Conservation (phyloP, 2,329 filamentous ascomycete genomes). For the Cladosporium cucumerinum region DNA sequence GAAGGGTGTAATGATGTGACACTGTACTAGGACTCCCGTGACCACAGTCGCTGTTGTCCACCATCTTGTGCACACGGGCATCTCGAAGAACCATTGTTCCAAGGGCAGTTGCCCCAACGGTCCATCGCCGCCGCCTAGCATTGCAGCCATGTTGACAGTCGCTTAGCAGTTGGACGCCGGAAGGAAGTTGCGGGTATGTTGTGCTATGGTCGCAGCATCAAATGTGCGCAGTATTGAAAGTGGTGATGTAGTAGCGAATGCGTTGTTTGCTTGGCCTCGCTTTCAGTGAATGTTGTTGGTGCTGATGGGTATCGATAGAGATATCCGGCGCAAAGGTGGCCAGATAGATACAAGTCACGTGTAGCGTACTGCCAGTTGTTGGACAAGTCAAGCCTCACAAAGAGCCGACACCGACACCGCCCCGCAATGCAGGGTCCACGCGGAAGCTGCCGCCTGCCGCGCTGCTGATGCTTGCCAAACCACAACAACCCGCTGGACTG, state of each 20-base stretch:
- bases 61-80: conserved; percentile 92
- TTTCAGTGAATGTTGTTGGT: not conserved
- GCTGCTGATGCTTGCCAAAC: not conserved
- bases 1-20: conserved; percentile 85
- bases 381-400: not conserved
- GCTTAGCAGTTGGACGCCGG: not conserved
- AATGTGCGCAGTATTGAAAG: not conserved
- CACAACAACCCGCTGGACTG: conserved; percentile 2
- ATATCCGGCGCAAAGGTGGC: conserved; percentile 8
- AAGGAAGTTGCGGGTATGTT: not conserved
- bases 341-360: conserved; percentile 8
- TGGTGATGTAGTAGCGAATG: not conserved
- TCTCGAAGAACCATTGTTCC: conserved; percentile 98
- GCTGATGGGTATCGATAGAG: not conserved
- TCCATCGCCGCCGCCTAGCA: conserved; percentile 42
- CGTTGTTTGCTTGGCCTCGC: not conserved
- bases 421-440: conserved; percentile 2
- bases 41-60: conserved; percentile 93
- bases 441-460: not conserved
- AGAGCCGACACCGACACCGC: not conserved
- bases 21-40: conserved; percentile 87
- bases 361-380: no score
- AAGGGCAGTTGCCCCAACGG: conserved; percentile 65
- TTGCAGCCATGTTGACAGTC: conserved; percentile 42
- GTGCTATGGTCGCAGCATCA: not conserved